Conservation (phyloP, 1,139 yeast species). For the Taphrina sp. region DNA sequence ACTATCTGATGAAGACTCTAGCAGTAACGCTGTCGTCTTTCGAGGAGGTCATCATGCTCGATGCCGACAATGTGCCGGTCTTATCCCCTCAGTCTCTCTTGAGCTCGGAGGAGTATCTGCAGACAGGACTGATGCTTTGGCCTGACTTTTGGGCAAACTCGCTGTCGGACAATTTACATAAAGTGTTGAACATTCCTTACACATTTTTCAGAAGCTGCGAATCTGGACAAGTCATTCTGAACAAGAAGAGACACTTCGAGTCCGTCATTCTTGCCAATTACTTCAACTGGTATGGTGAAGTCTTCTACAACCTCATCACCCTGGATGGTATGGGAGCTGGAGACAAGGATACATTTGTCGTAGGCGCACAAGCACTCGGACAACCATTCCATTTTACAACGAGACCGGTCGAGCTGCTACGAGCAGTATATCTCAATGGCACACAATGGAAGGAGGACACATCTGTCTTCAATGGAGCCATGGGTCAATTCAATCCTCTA, state of each 20-base stretch:
- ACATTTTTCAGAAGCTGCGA: slow-evolving; percentile 17
- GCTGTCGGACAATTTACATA: slow-evolving; percentile 12
- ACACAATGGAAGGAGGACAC: slow-evolving; percentile 14
- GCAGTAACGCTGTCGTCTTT: slow-evolving; percentile 11
- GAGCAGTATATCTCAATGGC: slow-evolving; percentile 14
- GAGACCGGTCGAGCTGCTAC: slow-evolving; percentile 9
- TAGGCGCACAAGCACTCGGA: slow-evolving; percentile 11
- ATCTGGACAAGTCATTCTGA: slow-evolving; percentile 14
- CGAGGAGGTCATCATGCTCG: slow-evolving; percentile 16
- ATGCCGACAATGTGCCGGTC: slow-evolving; percentile 21
- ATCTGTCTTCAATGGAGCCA: slow-evolving; percentile 20
- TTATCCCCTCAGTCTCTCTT: slow-evolving; percentile 3
- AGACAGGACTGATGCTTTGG: slow-evolving; percentile 16
- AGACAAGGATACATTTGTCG: slow-evolving; percentile 21
- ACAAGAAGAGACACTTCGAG: slow-evolving; percentile 15
- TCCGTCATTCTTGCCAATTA: slow-evolving; percentile 12
- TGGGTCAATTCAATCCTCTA: slow-evolving; percentile 20
- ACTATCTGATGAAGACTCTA: slow-evolving; percentile 17
- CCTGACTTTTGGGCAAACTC: slow-evolving; percentile 23
- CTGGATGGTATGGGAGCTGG: slow-evolving; percentile 23
- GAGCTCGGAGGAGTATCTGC: background rate
- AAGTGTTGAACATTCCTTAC: slow-evolving; percentile 12
- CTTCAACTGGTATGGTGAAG: slow-evolving; percentile 14
- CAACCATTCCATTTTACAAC: slow-evolving; percentile 7
- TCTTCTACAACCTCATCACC: slow-evolving; percentile 16